Percentiles rank a stretch among this genome's conserved stretches.
Conservation (phyloP, 768 basidiomycete genomes). For the Panus rudis region DNA sequence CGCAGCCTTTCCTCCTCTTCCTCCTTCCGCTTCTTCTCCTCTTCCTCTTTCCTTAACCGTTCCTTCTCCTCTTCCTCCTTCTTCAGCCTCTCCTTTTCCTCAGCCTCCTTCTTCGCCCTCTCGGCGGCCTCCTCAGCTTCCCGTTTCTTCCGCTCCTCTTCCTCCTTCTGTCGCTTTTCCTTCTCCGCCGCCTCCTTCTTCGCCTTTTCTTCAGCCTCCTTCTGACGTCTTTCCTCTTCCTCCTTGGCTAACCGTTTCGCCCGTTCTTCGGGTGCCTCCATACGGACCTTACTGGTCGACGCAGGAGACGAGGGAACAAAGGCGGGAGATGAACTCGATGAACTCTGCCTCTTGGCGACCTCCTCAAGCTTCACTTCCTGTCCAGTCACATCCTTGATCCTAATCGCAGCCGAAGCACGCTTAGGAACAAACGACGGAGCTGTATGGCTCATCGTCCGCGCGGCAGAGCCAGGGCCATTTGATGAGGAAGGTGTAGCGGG, state of each 20-base stretch:
- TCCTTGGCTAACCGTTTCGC: constrained; percentile 40
- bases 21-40: constrained; percentile 42
- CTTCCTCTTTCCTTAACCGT: constrained; percentile 25
- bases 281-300: constrained; percentile 37
- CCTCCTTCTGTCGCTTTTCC: constrained; percentile 35
- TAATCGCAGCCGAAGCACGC: constrained; percentile 36
- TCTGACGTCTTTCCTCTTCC: constrained; percentile 26
- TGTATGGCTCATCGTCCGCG: constrained; percentile 18
- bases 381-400: constrained; percentile 58
- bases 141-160: constrained; percentile 34
- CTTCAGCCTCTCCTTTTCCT: constrained; percentile 24
- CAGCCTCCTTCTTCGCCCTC: constrained; percentile 31
- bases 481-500: constrained; percentile 60
- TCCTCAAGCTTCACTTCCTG: constrained; percentile 54
- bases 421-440: constrained; percentile 63
- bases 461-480: constrained; percentile 29
- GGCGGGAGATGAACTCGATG: constrained; percentile 31
- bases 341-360: constrained; percentile 26
- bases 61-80: constrained; percentile 29
- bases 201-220: constrained; percentile 28
- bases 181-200: constrained; percentile 33
- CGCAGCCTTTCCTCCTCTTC: constrained; percentile 27
- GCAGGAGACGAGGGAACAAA: constrained; percentile 34
- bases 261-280: constrained; percentile 59
- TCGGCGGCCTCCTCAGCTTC: constrained; percentile 32